These are phyloP conservation scores for Maudiozyma turicensis DNA, from an alignment of 805 yeast species.

Conservation along the genomic window DNA sequence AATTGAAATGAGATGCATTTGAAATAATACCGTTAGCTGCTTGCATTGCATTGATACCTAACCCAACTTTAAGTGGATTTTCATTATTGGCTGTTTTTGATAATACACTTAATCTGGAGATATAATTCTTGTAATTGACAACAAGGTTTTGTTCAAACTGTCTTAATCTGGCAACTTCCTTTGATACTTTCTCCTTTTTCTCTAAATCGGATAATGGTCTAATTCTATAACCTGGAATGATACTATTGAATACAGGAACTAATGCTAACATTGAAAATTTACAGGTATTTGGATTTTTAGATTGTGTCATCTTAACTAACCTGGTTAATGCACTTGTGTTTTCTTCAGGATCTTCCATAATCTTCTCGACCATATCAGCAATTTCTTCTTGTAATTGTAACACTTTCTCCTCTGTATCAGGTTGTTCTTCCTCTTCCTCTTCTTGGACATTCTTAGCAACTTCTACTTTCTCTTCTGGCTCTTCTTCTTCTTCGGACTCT, in stretches of 20 bases:
- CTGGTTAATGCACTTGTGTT: constrained; percentile 55
- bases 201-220: constrained; percentile 77
- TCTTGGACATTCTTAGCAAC: constrained; percentile 14
- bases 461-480: constrained; percentile 18
- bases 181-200: constrained; percentile 69
- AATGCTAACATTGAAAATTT: constrained; percentile 70
- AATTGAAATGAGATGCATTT: constrained; percentile 70
- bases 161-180: constrained; percentile 70
- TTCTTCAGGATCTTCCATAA: constrained; percentile 87
- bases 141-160: constrained; percentile 74
- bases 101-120: constrained; percentile 43
- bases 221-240: constrained; percentile 82
- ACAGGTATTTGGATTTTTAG: constrained; percentile 54
- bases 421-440: constrained; percentile 29
- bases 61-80: constrained; percentile 20
- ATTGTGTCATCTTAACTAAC: constrained; percentile 58
- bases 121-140: constrained; percentile 54
- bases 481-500: constrained; percentile 15
- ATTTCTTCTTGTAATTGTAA: constrained; percentile 67
- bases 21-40: constrained; percentile 73
- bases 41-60: constrained; percentile 52
- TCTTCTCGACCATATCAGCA: constrained; percentile 66
- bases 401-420: constrained; percentile 46
- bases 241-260: constrained; percentile 72
- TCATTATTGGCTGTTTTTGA: constrained; percentile 31